A percentile compares a stretch with the other conserved stretches of the same genome.
phyloP scores from a whole-genome alignment of 179 eudicot species.

The Beta corolliflora region DNA sequence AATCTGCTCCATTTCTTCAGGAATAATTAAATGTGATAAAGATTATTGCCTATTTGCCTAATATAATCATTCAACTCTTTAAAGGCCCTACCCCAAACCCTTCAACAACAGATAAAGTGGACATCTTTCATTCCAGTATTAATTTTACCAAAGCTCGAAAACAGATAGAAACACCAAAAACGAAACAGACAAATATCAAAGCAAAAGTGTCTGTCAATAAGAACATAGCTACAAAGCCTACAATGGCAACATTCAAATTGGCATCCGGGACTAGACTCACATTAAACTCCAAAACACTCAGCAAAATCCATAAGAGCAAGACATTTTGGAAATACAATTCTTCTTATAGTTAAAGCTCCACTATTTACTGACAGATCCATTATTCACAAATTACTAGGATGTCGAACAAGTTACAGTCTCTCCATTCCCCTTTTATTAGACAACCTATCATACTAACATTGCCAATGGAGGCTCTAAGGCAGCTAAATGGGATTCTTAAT shows the following conservation, averaged over 20 bases:
- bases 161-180: too few relatives aligned
- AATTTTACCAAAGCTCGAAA: neutral
- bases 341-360: neutral
- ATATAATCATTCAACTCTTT: too few relatives aligned
- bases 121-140: too few relatives aligned
- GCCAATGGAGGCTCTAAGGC: slow-evolving; percentile 5
- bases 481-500: slow-evolving; percentile 4
- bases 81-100: too few relatives aligned
- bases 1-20: too few relatives aligned
- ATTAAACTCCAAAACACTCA: neutral
- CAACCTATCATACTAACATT: neutral
- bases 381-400: neutral
- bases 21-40: too few relatives aligned
- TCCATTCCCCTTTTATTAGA: neutral
- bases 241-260: neutral
- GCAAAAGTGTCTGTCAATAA: neutral
- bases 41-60: too few relatives aligned
- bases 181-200: neutral
- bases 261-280: neutral
- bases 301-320: too few relatives aligned
- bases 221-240: neutral
- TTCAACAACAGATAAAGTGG: too few relatives aligned
- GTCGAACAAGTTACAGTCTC: neutral
- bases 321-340: neutral
- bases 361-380: neutral